Evolutionary conservation across 1,284 basidiomycete species (phyloP), one percentile per base, ranked within the genome.

Genomic region (Ceratobasidium sp.): DNA sequence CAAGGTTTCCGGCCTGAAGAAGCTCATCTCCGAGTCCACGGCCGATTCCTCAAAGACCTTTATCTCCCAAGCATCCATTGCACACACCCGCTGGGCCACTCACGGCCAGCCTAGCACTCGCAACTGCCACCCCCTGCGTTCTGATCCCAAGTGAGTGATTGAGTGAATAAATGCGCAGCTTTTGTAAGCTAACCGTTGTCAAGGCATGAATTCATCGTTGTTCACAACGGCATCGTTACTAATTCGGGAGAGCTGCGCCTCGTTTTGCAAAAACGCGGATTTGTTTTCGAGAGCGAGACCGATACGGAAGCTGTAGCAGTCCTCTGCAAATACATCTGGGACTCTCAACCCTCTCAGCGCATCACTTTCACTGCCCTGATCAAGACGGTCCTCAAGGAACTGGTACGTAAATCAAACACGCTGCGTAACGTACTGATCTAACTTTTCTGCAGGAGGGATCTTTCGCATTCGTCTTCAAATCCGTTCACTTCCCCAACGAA

Each of bases 401-500:
- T 99, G 64, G 86, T 86, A 60, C 76, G 85, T 84, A n/a, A 37
- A 42, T 54, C 15, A 60, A 31, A 26, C 47, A 26, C 23, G 49
- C 58, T 37, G 23, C 51, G 42, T n/a, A 20, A 28, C 31, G n/a
- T 13, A 33, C 28, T 47, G 23, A 61, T 51, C 35, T 63, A 37
- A 51, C 51, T 31, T 53, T 26, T 56, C 8, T 67, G 26, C 79
- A 86, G 85, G 96, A 99, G 86, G 98, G 98, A 69, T 99, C 98
- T 10, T 99, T 99, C 82, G 98, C 98, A n/a, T 98, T 99, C 84
- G 97, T 99, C 81, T 99, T 99, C 94, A 99, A 98, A 88, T 98
- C 97, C 20, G 85, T 86, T 49, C 96, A 99, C 87, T 99, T 92
- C 89, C 98, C 98, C 67, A 95, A 97, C 81, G 95, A 99, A 85